Conservation (phyloP, 108 stramenopile species). For the Parmales sp. region DNA sequence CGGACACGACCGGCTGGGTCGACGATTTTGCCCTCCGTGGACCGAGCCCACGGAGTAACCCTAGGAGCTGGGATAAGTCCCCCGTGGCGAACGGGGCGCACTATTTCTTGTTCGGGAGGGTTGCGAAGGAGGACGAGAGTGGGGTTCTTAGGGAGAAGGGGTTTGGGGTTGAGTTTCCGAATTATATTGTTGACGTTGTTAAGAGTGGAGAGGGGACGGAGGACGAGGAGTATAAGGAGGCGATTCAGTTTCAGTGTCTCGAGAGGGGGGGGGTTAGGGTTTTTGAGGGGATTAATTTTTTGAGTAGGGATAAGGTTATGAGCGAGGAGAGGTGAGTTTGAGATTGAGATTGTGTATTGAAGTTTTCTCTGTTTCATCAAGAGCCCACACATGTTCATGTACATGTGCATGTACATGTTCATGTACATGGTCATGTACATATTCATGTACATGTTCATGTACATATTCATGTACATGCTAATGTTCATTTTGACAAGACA, state of each 20-base stretch:
- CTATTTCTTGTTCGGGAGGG: slow-evolving; percentile 80
- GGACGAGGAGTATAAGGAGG: slow-evolving; percentile 76
- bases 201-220: slow-evolving; percentile 61
- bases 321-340: slow-evolving; percentile 57
- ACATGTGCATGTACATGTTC: neutral
- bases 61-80: neutral
- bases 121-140: slow-evolving; percentile 66
- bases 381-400: neutral
- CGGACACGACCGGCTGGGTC: neutral
- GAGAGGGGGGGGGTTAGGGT: slow-evolving; percentile 82
- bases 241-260: slow-evolving; percentile 83
- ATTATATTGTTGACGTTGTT: slow-evolving; percentile 77
- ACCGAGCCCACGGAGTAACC: slow-evolving; percentile 64
- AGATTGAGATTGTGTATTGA: too few relatives aligned
- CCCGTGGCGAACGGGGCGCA: slow-evolving; percentile 86
- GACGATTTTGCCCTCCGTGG: slow-evolving; percentile 79
- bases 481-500: neutral
- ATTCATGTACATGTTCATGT: neutral
- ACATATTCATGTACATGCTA: neutral
- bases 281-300: slow-evolving; percentile 89
- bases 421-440: neutral
- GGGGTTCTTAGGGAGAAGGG: slow-evolving; percentile 74
- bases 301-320: slow-evolving; percentile 70
- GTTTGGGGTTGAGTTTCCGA: slow-evolving; percentile 83
- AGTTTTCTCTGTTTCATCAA: too few relatives aligned